These are phyloP conservation scores for Imleria badia DNA, from an alignment of 768 basidiomycete genomes.

Conservation along the genomic window DNA sequence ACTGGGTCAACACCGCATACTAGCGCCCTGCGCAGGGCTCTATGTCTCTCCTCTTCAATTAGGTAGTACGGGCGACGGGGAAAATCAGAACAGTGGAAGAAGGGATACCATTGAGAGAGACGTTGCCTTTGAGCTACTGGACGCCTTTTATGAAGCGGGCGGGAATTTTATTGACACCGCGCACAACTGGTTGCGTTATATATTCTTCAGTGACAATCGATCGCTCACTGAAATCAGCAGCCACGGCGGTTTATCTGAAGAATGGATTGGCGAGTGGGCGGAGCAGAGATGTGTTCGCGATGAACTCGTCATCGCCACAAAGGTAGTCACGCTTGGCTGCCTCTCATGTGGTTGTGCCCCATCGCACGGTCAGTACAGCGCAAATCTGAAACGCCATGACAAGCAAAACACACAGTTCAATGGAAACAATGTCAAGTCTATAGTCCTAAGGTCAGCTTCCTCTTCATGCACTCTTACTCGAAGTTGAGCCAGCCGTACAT, in stretches of 20 bases:
- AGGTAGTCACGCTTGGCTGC: no score
- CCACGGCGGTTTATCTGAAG: background rate
- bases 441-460: background rate
- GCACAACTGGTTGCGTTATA: background rate
- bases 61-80: background rate
- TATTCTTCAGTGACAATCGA: background rate
- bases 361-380: background rate
- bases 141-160: background rate
- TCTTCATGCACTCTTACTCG: no score
- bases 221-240: background rate
- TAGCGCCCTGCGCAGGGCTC: background rate
- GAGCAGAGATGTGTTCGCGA: background rate
- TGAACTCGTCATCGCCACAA: constrained; percentile 1
- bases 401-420: background rate
- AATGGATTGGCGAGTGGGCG: background rate
- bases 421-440: background rate
- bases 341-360: no score
- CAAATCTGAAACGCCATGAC: background rate
- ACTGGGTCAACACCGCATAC: background rate
- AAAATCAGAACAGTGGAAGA: background rate
- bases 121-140: background rate
- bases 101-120: background rate
- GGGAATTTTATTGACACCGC: constrained; percentile 1
- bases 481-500: background rate
- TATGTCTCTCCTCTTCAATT: background rate